Percentiles rank a stretch among this genome's conserved stretches.
Conservation (phyloP, 164 flowering plant species). For the Sedum album region DNA sequence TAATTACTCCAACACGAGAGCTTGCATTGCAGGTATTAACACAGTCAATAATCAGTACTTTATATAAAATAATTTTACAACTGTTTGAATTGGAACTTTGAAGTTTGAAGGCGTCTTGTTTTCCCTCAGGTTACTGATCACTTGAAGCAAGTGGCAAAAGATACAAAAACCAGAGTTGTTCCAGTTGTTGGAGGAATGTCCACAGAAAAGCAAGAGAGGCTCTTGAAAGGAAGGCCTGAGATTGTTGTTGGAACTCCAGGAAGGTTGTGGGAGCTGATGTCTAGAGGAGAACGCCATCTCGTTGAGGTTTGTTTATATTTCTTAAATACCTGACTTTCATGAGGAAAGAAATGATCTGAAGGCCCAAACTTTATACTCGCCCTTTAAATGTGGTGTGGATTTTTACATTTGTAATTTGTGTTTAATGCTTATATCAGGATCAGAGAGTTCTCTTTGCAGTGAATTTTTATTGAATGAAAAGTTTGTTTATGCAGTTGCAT, state of each 20-base stretch:
- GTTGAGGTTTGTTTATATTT: slow-evolving; percentile 50
- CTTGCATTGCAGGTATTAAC: slow-evolving; percentile 81
- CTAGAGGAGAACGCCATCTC: slow-evolving; percentile 78
- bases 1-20: slow-evolving; percentile 93
- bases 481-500: slow-evolving; percentile 51
- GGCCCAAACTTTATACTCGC: background rate
- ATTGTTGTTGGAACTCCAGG: slow-evolving; percentile 95
- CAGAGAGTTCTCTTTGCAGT: background rate
- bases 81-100: background rate
- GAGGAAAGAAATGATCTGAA: background rate
- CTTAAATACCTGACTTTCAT: background rate
- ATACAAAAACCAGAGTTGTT: slow-evolving; percentile 50
- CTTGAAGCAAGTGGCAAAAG: slow-evolving; percentile 56
- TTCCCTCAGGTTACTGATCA: slow-evolving; percentile 71
- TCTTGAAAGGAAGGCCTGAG: slow-evolving; percentile 72
- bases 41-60: background rate
- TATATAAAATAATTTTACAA: too few relatives aligned
- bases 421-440: background rate
- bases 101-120: background rate
- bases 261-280: slow-evolving; percentile 97
- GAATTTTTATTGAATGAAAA: too few relatives aligned
- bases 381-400: background rate
- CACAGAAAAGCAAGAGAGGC: slow-evolving; percentile 85
- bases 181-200: slow-evolving; percentile 97
- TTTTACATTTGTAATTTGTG: too few relatives aligned